Conservation (phyloP, 2,329 filamentous ascomycete genomes). For the Calonectria hongkongensis region DNA sequence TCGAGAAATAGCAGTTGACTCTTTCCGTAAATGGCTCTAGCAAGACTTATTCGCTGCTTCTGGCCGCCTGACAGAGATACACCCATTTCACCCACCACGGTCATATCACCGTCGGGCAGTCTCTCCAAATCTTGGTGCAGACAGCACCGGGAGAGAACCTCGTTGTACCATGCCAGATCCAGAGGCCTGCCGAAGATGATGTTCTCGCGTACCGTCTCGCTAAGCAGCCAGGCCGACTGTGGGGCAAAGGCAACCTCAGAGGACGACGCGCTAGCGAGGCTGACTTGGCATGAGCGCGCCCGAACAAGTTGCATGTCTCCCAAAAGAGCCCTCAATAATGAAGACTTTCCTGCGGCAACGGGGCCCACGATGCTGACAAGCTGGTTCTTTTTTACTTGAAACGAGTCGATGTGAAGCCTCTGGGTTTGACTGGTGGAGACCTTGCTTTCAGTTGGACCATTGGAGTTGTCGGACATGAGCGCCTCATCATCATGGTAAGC, state of each 20-base stretch:
- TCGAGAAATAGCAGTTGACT: background rate
- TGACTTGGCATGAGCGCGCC: background rate
- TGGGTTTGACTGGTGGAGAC: background rate
- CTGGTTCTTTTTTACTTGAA: conserved; percentile 4
- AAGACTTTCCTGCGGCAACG: background rate
- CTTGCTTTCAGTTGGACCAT: background rate
- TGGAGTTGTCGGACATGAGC: background rate
- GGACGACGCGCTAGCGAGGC: background rate
- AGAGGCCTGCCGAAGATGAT: conserved; percentile 10
- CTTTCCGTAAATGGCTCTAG: background rate
- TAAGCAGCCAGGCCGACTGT: conserved; percentile 3
- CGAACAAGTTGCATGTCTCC: conserved; percentile 19
- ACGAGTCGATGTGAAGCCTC: background rate
- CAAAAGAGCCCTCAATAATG: background rate
- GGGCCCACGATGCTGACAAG: conserved; percentile 11
- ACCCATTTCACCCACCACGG: conserved; percentile 5
- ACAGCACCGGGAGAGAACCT: conserved; percentile 5
- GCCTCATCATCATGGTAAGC: conserved; percentile 15
- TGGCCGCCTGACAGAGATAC: conserved; percentile 9
- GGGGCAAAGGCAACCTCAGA: conserved; percentile 14
- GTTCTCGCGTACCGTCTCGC: conserved; percentile 7
- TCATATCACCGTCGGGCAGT: conserved; percentile 8
- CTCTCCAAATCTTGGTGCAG: conserved; percentile 11
- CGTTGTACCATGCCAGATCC: conserved; percentile 7
- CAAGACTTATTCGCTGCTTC: conserved; percentile 12